Base-by-base conservation (phyloP, 1,284 basidiomycete genomes). In the Cystobasidium pallidum region DNA sequence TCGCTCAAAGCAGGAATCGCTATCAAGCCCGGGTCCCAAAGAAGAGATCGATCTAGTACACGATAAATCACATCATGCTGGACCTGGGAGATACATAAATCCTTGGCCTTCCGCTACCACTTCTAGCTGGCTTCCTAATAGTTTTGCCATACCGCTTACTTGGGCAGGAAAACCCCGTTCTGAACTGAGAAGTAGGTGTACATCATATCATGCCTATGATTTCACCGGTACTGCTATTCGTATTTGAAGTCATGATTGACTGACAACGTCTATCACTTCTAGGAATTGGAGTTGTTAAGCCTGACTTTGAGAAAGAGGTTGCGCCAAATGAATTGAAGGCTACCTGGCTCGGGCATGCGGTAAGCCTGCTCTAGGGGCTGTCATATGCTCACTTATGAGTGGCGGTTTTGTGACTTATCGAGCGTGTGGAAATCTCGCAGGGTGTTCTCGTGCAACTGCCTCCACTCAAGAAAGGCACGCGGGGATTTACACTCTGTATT, bases 261-360 rank as follows among this genome's bases (percentile, higher is more conserved):
- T 41, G 39, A 41, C 39, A 41, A n/a, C n/a, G n/a, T n/a, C n/a
- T n/a, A n/a, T n/a, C n/a, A n/a, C n/a, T n/a, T n/a, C n/a, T n/a
- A 71, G 68, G 68, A 21, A 55, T 71, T 19, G 49, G 52, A 36
- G 59, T 51, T 24, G 68, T 71, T n/a, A 64, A 63, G 43, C 45
- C 70, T n/a, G 49, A 75, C 24, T 70, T 72, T 24, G 65, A 74
- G 6, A 70, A 66, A 11, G 49, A 59, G n/a, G 63, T 45, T 59
- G 43, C 52, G 47, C 55, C 8, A 62, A 57, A 71, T 36, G 61
- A 70, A 58, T 21, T 75, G 3, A 64, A 74, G n/a, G 77, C 70
- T 24, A 78, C 76, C 1, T 78, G 78, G 78, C 39, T 78, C 28
- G 78, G 78, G 0, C 78, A 78, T 61, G 78, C 78, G 7, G 39